Percentiles rank a stretch among this genome's conserved stretches.
phyloP scores from a whole-genome alignment of 768 basidiomycete species.

The Collybia mongolica region DNA sequence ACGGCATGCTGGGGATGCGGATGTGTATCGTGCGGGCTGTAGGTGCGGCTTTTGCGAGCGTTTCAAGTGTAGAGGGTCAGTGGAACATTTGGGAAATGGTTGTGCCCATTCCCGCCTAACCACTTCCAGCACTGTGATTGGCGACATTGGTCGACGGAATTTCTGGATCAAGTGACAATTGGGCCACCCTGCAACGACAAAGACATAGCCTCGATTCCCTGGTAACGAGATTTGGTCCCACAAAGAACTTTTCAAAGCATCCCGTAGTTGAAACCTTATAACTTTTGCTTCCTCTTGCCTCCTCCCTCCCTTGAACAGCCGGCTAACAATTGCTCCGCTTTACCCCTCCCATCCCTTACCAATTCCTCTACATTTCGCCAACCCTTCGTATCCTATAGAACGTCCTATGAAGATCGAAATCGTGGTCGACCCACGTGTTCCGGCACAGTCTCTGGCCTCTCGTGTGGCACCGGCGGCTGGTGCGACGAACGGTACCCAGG shows the following conservation, averaged over 20 bases:
- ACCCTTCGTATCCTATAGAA: slow-evolving; percentile 56
- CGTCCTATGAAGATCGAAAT: slow-evolving; percentile 99
- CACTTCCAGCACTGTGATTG: slow-evolving; percentile 23
- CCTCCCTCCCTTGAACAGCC: slow-evolving; percentile 39
- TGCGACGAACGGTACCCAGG: slow-evolving; percentile 23
- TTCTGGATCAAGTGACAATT: slow-evolving; percentile 13
- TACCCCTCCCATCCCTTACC: slow-evolving; percentile 32
- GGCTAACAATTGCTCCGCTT: slow-evolving; percentile 47
- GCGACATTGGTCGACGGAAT: neutral
- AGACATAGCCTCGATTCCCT: slow-evolving; percentile 39
- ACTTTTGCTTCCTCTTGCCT: slow-evolving; percentile 36
- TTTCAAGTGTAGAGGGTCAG: slow-evolving; percentile 9
- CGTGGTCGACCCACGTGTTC: slow-evolving; percentile 79
- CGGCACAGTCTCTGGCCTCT: slow-evolving; percentile 66
- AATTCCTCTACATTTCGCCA: slow-evolving; percentile 19
- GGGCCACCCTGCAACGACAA: slow-evolving; percentile 22
- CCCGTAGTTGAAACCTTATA: slow-evolving; percentile 31
- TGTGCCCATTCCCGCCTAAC: slow-evolving; percentile 21
- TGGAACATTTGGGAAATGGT: slow-evolving; percentile 18
- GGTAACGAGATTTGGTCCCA: slow-evolving; percentile 34
- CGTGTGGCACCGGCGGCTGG: slow-evolving; percentile 78
- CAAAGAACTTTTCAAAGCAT: slow-evolving; percentile 6
- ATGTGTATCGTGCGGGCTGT: slow-evolving; percentile 3
- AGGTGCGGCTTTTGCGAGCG: slow-evolving; percentile 15
- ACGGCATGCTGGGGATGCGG: neutral